Evolutionary conservation across 805 yeast species (phyloP).

Genomic region (Debaryomyces hansenii): DNA sequence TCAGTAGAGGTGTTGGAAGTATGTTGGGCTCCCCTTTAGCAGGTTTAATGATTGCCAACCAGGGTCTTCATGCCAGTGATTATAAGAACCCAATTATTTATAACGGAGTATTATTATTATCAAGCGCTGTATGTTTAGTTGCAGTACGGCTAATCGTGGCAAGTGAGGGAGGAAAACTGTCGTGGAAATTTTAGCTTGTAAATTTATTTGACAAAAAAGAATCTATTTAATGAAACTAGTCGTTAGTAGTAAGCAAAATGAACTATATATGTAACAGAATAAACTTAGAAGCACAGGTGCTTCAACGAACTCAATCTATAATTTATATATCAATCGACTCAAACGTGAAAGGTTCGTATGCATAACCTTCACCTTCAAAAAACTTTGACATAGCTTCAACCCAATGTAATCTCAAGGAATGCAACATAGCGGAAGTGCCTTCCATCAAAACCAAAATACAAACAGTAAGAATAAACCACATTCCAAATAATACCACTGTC

Average conservation of each 20-base stretch:
- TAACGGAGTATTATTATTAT: slow-evolving; percentile 22
- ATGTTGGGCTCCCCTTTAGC: slow-evolving; percentile 36
- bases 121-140: slow-evolving; percentile 13
- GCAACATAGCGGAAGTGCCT: slow-evolving; percentile 84
- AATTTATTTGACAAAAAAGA: too few relatives aligned
- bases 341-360: slow-evolving; percentile 65
- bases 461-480: slow-evolving; percentile 75
- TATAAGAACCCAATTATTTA: slow-evolving; percentile 26
- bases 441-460: slow-evolving; percentile 74
- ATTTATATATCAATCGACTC: slow-evolving; percentile 15
- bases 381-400: slow-evolving; percentile 81
- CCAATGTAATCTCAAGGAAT: slow-evolving; percentile 76
- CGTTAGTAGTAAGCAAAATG: not conserved
- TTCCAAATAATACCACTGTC: slow-evolving; percentile 62
- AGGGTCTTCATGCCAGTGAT: slow-evolving; percentile 13
- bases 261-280: too few relatives aligned
- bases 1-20: slow-evolving; percentile 32
- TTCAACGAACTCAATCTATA: not conserved
- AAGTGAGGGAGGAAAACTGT: slow-evolving; percentile 2
- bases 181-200: slow-evolving; percentile 11
- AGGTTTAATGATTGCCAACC: slow-evolving; percentile 23
- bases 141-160: slow-evolving; percentile 10
- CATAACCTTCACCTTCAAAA: slow-evolving; percentile 73
- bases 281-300: too few relatives aligned
- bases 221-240: not conserved